A percentile compares a stretch with the other conserved stretches of the same genome.
These are phyloP conservation scores for Echinosophora koreensis DNA, from an alignment of 306 rosid species.

Conservation along the genomic window DNA sequence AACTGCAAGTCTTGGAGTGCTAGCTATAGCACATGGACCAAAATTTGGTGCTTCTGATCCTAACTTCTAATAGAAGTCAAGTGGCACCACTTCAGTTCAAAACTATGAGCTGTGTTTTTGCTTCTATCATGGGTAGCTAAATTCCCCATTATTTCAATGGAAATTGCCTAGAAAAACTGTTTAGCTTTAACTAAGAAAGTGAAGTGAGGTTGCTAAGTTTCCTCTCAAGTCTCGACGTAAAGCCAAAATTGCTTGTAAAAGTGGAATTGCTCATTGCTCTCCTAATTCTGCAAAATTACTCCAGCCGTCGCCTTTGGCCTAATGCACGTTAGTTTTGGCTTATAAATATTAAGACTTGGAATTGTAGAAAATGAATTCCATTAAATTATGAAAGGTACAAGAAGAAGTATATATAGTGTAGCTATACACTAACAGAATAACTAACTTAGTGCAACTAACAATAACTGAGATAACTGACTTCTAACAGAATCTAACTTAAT, in stretches of 20 bases:
- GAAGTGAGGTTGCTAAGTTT: slow-evolving; percentile 14
- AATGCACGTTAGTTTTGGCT: background rate
- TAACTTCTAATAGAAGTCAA: background rate
- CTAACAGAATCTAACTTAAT: no score
- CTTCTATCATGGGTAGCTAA: background rate
- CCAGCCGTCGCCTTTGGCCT: background rate
- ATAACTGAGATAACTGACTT: no score
- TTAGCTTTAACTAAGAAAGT: background rate
- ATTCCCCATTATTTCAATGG: background rate
- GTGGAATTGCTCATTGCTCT: background rate
- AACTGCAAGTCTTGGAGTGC: background rate
- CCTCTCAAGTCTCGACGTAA: background rate
- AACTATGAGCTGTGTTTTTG: background rate
- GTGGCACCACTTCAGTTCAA: slow-evolving; percentile 1
- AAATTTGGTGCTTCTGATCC: background rate
- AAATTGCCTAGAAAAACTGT: background rate
- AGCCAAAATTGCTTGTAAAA: background rate
- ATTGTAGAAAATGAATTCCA: no score
- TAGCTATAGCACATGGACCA: background rate
- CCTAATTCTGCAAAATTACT: background rate
- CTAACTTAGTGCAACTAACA: no score
- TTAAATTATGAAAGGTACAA: no score
- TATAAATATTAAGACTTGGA: no score
- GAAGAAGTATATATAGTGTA: no score
- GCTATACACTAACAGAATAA: no score